phyloP scores from a whole-genome alignment of 208 protist genomes.

The Borovskyia barvae region DNA sequence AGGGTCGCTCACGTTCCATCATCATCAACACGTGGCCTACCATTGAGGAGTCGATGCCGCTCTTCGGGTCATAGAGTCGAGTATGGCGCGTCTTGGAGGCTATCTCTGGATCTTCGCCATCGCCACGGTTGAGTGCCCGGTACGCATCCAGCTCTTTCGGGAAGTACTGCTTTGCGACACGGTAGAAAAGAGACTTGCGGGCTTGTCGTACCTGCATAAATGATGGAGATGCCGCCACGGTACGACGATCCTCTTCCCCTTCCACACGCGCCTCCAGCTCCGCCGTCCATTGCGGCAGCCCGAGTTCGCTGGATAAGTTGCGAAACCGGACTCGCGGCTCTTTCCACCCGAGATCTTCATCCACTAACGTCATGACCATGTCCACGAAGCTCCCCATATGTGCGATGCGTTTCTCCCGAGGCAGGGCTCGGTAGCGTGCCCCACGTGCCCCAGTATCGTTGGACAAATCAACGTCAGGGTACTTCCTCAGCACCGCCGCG shows the following conservation, averaged over 20 bases:
- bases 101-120: slow-evolving; percentile 52
- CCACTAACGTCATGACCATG: slow-evolving; percentile 69
- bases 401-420: slow-evolving; percentile 82
- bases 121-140: slow-evolving; percentile 43
- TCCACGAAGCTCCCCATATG: slow-evolving; percentile 68
- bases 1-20: slow-evolving; percentile 49
- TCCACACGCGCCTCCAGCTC: slow-evolving; percentile 86
- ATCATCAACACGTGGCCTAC: slow-evolving; percentile 60
- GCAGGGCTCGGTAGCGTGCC: slow-evolving; percentile 66
- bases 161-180: slow-evolving; percentile 75
- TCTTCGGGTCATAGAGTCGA: slow-evolving; percentile 40
- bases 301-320: slow-evolving; percentile 62
- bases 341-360: slow-evolving; percentile 87
- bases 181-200: slow-evolving; percentile 69
- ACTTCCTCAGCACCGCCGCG: slow-evolving; percentile 46
- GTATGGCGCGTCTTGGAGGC: slow-evolving; percentile 15
- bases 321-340: slow-evolving; percentile 77
- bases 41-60: slow-evolving; percentile 39
- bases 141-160: slow-evolving; percentile 74
- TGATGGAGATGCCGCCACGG: slow-evolving; percentile 72
- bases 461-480: slow-evolving; percentile 86
- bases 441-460: slow-evolving; percentile 58
- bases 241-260: slow-evolving; percentile 54
- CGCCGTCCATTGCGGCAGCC: slow-evolving; percentile 82
- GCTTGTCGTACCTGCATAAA: slow-evolving; percentile 63